Conservation (phyloP, 805 yeast genomes). For the Suhomyces vadensis region DNA sequence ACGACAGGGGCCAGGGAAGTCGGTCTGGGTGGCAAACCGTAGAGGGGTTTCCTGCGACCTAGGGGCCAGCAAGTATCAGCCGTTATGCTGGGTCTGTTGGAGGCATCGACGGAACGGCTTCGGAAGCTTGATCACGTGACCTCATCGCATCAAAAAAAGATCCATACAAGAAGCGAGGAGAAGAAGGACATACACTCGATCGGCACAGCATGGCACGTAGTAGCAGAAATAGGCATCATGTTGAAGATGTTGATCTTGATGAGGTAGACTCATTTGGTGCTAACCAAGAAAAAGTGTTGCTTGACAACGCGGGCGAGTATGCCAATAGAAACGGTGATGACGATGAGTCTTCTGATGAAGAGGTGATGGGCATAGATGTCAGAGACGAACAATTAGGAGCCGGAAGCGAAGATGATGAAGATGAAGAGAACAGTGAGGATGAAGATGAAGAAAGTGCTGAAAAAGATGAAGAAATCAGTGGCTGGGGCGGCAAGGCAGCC, state of each 20-base stretch:
- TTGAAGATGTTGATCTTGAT: constrained; percentile 47
- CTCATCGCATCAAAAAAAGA: constrained; percentile 1
- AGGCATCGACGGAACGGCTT: too few relatives aligned
- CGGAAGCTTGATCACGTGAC: constrained; percentile 1
- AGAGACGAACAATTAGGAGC: too few relatives aligned
- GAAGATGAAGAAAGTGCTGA: constrained; percentile 46
- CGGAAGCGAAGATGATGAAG: too few relatives aligned
- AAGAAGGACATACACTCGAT: neutral
- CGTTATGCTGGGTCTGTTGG: too few relatives aligned
- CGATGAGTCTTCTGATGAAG: constrained; percentile 55
- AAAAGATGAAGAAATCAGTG: constrained; percentile 28
- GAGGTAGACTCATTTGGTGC: constrained; percentile 72
- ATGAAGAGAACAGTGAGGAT: constrained; percentile 40
- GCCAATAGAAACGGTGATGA: constrained; percentile 23
- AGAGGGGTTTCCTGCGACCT: too few relatives aligned
- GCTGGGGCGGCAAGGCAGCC: constrained; percentile 47
- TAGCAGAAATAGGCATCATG: constrained; percentile 11
- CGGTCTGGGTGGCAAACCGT: too few relatives aligned
- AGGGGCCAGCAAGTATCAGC: too few relatives aligned
- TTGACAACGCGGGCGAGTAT: constrained; percentile 56
- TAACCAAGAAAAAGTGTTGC: constrained; percentile 54
- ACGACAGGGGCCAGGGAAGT: too few relatives aligned
- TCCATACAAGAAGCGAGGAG: neutral
- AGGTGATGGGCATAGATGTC: constrained; percentile 50
- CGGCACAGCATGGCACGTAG: constrained; percentile 21